These are phyloP conservation scores for Suillus hirtellus DNA, from an alignment of 768 basidiomycete genomes.

Conservation along the genomic window DNA sequence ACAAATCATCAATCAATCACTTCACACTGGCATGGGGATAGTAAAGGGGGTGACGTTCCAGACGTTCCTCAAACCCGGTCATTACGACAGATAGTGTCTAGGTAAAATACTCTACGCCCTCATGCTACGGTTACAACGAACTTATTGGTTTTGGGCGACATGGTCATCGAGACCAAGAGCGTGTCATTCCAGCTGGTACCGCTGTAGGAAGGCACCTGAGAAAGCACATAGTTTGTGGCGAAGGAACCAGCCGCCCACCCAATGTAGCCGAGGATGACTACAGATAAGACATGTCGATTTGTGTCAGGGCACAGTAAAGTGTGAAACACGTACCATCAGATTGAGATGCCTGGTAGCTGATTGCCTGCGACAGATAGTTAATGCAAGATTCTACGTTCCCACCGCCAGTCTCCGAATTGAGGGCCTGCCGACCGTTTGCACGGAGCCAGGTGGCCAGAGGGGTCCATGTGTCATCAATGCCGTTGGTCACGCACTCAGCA, in stretches of 20 bases:
- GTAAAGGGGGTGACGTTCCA: neutral
- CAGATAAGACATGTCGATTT: neutral
- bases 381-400: constrained; percentile 51
- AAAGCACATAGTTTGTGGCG: constrained; percentile 35
- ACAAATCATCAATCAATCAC: neutral
- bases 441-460: constrained; percentile 53
- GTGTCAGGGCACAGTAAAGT: neutral
- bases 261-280: constrained; percentile 54
- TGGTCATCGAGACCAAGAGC: constrained; percentile 35
- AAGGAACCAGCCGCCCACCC: constrained; percentile 66
- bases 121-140: constrained; percentile 14
- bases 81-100: neutral
- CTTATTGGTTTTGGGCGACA: constrained; percentile 21
- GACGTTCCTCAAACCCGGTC: neutral
- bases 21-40: neutral
- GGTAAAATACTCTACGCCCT: neutral
- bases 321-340: constrained; percentile 42
- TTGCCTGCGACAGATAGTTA: constrained; percentile 45
- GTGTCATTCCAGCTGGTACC: constrained; percentile 39
- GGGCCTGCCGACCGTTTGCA: constrained; percentile 49
- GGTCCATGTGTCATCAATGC: constrained; percentile 47
- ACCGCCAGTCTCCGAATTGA: constrained; percentile 64
- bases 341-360: constrained; percentile 46
- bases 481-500: constrained; percentile 53
- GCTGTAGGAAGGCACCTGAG: constrained; percentile 32